Evolutionary conservation across 2,329 filamentous ascomycete genomes (phyloP).

Genomic region (Pseudocercospora ulei): DNA sequence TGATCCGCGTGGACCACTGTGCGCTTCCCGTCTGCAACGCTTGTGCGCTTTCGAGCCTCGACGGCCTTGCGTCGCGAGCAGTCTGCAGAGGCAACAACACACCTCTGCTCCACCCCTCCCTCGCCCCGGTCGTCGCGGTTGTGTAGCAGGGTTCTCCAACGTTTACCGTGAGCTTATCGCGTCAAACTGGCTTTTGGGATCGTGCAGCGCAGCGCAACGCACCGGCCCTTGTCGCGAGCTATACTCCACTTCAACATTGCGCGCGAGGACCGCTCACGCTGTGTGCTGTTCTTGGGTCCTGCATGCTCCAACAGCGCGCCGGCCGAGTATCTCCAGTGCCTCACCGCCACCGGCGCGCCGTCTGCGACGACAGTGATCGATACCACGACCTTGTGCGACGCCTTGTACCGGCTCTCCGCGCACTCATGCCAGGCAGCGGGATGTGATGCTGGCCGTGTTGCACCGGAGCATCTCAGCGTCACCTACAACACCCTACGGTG

Average conservation of each 20-base stretch:
- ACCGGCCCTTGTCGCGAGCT: conserved; percentile 21
- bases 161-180: conserved; percentile 17
- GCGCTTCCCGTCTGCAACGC: too few relatives aligned
- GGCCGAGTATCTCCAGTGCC: conserved; percentile 26
- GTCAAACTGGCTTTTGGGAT: conserved; percentile 18
- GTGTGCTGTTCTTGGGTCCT: conserved; percentile 10
- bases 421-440: conserved; percentile 27
- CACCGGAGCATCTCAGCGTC: conserved; percentile 29
- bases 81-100: conserved; percentile 8
- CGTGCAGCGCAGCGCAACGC: conserved; percentile 19
- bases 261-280: conserved; percentile 13
- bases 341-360: conserved; percentile 29
- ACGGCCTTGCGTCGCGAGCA: background rate
- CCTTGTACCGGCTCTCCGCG: conserved; percentile 16
- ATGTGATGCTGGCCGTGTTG: conserved; percentile 36
- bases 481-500: conserved; percentile 28
- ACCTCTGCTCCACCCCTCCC: conserved; percentile 14
- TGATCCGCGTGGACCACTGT: too few relatives aligned
- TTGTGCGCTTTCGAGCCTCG: conserved; percentile 6
- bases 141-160: conserved; percentile 19
- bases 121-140: conserved; percentile 13
- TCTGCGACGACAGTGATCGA: conserved; percentile 21
- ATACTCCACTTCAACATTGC: conserved; percentile 15
- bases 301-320: conserved; percentile 20
- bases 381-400: conserved; percentile 24